Conservation (phyloP, 2,329 filamentous ascomycete genomes). For the Dissoconium aciculare region DNA sequence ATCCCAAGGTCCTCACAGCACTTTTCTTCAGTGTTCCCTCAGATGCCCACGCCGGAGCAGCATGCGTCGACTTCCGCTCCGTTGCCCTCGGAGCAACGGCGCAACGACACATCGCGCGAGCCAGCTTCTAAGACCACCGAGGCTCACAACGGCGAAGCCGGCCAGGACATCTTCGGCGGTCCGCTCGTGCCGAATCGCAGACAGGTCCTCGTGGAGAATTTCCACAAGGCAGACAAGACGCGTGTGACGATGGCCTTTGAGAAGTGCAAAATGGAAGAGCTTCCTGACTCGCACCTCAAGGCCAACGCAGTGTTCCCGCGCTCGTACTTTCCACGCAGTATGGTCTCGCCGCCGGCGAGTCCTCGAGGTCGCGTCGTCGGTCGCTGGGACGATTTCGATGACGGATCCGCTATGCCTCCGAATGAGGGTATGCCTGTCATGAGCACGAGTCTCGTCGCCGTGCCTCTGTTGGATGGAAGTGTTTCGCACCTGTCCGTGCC, state of each 20-base stretch:
- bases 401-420: constrained; percentile 29
- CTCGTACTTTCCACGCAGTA: constrained; percentile 83
- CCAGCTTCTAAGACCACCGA: no score
- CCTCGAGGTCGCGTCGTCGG: constrained; percentile 64
- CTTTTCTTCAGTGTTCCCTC: no score
- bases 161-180: constrained; percentile 65
- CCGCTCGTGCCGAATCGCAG: constrained; percentile 80
- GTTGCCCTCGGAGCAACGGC: no score
- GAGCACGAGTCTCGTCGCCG: constrained; percentile 34
- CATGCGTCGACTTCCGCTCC: no score
- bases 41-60: no score
- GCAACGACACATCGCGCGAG: no score
- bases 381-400: constrained; percentile 48
- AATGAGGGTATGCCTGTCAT: constrained; percentile 17
- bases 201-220: constrained; percentile 94
- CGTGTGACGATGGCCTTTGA: constrained; percentile 89
- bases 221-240: constrained; percentile 62
- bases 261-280: constrained; percentile 83
- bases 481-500: constrained; percentile 64
- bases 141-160: constrained; percentile 45
- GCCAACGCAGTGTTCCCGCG: constrained; percentile 79
- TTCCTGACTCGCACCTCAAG: constrained; percentile 88
- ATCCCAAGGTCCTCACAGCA: no score
- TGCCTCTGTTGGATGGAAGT: constrained; percentile 44
- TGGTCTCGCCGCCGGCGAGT: constrained; percentile 70